A percentile compares a stretch with the other conserved stretches of the same genome.
These are phyloP conservation scores for Chalciporus piperatus DNA, from an alignment of 768 basidiomycete genomes.

Conservation along the genomic window DNA sequence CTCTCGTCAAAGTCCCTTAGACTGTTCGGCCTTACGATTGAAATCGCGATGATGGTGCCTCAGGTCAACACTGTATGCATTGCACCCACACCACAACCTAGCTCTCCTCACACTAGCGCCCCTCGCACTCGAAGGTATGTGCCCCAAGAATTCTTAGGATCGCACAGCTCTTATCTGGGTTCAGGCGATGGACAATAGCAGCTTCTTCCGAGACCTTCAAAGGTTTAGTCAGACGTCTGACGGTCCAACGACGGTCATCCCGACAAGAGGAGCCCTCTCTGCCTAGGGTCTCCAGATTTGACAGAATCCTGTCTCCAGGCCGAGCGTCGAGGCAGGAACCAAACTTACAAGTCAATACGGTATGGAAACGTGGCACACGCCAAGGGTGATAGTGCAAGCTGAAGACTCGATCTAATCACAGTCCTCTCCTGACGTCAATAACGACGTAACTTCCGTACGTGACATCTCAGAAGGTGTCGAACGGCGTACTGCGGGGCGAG, in stretches of 20 bases:
- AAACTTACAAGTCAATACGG: background rate
- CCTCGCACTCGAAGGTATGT: background rate
- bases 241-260: background rate
- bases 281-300: background rate
- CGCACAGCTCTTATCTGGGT: background rate
- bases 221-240: background rate
- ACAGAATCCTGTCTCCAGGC: background rate
- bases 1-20: no score
- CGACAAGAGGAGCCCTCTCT: background rate
- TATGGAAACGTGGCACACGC: background rate
- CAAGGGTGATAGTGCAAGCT: background rate
- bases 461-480: background rate
- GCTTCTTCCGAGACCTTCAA: background rate
- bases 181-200: background rate
- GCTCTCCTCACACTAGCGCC: no score
- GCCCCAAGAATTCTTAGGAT: background rate
- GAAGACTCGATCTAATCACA: background rate
- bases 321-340: no score
- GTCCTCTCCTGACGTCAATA: background rate
- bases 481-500: background rate
- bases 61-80: no score
- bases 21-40: no score
- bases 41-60: no score
- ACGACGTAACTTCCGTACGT: background rate
- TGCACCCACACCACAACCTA: no score